These are phyloP conservation scores for Carex littledalei DNA, from an alignment of 176 grass and related monocot species.

Conservation along the genomic window DNA sequence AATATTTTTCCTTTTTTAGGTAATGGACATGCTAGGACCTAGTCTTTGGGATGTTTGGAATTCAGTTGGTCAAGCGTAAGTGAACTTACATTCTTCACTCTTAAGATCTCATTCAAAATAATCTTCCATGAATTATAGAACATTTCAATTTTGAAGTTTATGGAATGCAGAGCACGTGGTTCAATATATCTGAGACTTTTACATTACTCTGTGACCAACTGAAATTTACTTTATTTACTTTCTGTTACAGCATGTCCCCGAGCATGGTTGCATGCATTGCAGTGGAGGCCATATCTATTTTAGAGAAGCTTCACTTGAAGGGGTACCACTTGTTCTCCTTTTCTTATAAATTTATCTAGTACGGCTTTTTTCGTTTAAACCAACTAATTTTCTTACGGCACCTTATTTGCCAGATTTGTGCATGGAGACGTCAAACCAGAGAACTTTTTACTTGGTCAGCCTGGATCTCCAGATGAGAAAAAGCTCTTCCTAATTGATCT, in stretches of 20 bases:
- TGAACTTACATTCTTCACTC: slow-evolving; percentile 25
- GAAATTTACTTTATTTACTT: not conserved
- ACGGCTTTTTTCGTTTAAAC: not conserved
- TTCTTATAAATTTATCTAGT: not conserved
- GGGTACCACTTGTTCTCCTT: slow-evolving; percentile 36
- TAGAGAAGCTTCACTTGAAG: slow-evolving; percentile 89
- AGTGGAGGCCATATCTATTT: slow-evolving; percentile 94
- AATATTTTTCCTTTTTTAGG: slow-evolving; percentile 42
- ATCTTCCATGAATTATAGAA: not conserved
- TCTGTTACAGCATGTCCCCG: slow-evolving; percentile 66
- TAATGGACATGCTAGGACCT: slow-evolving; percentile 96
- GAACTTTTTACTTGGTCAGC: slow-evolving; percentile 96
- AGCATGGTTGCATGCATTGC: slow-evolving; percentile 97
- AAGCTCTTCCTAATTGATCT: slow-evolving; percentile 98
- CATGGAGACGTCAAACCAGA: slow-evolving; percentile 99
- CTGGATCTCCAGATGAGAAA: slow-evolving; percentile 92
- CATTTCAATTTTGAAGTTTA: not conserved
- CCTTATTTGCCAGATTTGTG: slow-evolving; percentile 69
- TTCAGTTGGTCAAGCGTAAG: slow-evolving; percentile 88
- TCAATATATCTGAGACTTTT: not conserved
- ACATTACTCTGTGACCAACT: not conserved
- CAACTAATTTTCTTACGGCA: slow-evolving; percentile 1
- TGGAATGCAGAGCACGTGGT: not conserved
- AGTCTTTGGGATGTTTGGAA: slow-evolving; percentile 99
- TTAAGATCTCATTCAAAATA: not conserved